Evolutionary conservation across 139 green algal species (phyloP).

Genomic region (Coelastrella sp.): DNA sequence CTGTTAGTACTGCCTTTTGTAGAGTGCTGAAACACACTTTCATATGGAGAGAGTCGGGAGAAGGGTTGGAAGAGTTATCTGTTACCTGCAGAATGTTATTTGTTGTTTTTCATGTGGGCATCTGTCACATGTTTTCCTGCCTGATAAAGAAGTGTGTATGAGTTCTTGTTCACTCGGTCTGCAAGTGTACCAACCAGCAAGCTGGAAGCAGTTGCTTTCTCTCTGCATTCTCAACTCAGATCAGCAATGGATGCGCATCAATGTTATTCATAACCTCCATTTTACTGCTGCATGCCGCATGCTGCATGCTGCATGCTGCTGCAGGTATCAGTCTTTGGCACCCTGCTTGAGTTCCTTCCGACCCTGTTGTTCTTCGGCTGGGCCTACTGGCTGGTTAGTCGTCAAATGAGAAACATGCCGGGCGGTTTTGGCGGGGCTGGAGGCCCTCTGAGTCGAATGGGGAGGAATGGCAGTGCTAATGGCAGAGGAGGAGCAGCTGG

Average conservation of each 20-base stretch:
- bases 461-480: slow-evolving; percentile 56
- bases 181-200: too few relatives aligned
- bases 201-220: too few relatives aligned
- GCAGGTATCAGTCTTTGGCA: slow-evolving; percentile 59
- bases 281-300: background rate
- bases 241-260: background rate
- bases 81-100: too few relatives aligned
- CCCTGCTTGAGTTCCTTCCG: slow-evolving; percentile 85
- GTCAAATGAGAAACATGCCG: slow-evolving; percentile 65
- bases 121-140: too few relatives aligned
- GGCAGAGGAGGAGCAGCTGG: slow-evolving; percentile 58
- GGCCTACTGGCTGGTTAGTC: slow-evolving; percentile 82
- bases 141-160: too few relatives aligned
- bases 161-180: too few relatives aligned
- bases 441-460: slow-evolving; percentile 75
- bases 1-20: too few relatives aligned
- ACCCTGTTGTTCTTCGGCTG: slow-evolving; percentile 94
- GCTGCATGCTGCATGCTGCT: background rate
- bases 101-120: too few relatives aligned
- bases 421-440: slow-evolving; percentile 20
- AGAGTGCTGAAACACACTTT: too few relatives aligned
- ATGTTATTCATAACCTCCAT: background rate
- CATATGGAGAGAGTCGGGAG: too few relatives aligned
- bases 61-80: too few relatives aligned
- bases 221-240: too few relatives aligned